phyloP scores from a whole-genome alignment of 331 rosid species.

The Quercus lobata region DNA sequence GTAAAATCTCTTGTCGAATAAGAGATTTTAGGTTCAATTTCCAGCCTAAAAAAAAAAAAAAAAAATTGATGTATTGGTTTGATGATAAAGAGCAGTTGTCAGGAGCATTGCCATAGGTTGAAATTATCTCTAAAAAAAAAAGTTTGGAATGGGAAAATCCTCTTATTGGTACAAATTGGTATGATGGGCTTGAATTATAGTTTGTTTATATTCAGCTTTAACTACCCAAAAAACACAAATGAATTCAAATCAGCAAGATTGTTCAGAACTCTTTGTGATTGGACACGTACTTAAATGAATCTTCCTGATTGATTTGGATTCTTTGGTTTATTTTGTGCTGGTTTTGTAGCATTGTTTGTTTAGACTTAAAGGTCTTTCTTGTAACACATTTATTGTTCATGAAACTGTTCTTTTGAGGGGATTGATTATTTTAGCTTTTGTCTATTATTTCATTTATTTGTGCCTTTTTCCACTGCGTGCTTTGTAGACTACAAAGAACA shows the following conservation, averaged over 20 bases:
- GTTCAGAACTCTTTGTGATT: background rate
- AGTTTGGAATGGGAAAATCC: no score
- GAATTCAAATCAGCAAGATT: background rate
- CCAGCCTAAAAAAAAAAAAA: no score
- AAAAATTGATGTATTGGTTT: fast-evolving
- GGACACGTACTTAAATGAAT: background rate
- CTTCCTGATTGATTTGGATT: background rate
- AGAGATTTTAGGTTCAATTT: no score
- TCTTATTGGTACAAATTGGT: no score
- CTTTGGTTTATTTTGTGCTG: background rate
- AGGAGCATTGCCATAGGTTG: no score
- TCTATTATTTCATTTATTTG: background rate
- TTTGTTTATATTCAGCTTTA: background rate
- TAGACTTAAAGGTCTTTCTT: background rate
- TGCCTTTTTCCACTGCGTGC: background rate
- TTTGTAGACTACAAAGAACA: background rate
- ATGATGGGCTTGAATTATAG: no score
- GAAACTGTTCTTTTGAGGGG: no score
- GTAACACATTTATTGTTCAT: no score
- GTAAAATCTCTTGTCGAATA: no score
- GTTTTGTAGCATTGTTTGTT: background rate
- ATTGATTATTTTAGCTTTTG: no score
- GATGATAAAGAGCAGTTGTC: no score
- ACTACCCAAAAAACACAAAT: background rate
- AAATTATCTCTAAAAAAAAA: no score